Evolutionary conservation across 225 moss, liverwort and hornwort species (phyloP), one percentile per base, ranked within the genome.

Genomic region (Climacium dendroides): DNA sequence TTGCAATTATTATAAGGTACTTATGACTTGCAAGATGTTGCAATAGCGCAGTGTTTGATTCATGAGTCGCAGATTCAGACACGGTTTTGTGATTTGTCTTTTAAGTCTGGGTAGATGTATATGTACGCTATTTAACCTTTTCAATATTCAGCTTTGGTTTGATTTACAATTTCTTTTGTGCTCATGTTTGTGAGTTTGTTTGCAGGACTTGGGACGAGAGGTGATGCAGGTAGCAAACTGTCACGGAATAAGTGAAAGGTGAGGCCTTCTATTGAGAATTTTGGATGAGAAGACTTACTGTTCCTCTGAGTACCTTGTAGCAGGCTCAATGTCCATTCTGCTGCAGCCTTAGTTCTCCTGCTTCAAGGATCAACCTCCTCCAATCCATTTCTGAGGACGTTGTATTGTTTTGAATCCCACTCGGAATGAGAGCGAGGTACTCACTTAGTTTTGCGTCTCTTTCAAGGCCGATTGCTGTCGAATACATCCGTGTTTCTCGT

Each of bases 131-230:
- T 78, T 60, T n/a, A 64, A 45, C 47, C 39, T 59, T 89, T 74
- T 20, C 16, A 60, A 37, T 59, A 66, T 57, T n/a, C 47, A 41
- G 64, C 48, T 30, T 70, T 26, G 29, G 22, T 67, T 82, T 71
- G 26, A 59, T 66, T 74, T 58, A 67, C 48, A 50, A 74, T 48
- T 64, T 82, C 45, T 78, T 61, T 77, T 16, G 74, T 37, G 34
- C 88, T 86, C 48, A 88, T 52, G 53, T 65, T 52, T 83, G 73
- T 59, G 77, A 30, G 34, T 83, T 74, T 70, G 59, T 87, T 74
- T 83, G 85, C 93, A 93, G 93, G 91, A 78, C 88, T 72, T 93
- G 93, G 93, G 85, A 91, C 82, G 93, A 91, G 82, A 88, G 91
- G 82, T 93, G 90, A 93, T 74, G 57, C 86, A 76, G 86, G 83